Evolutionary conservation across 2,329 filamentous ascomycete genomes (phyloP), one percentile per base, ranked within the genome.

Genomic region (Scedosporium dehoogii): DNA sequence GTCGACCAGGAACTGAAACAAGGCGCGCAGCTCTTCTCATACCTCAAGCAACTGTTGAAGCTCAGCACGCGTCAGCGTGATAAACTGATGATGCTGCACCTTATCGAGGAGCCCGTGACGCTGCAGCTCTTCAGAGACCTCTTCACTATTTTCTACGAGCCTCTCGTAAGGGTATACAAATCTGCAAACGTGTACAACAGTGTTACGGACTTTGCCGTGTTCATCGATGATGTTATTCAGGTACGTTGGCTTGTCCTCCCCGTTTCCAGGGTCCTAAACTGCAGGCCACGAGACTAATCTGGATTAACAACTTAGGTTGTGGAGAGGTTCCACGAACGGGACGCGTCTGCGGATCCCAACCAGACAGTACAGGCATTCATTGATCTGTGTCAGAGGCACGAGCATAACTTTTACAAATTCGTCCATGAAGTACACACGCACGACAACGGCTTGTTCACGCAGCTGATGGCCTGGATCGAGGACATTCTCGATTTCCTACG

Each of bases 71-170:
- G 94, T 58, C 91, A 96, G 71, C 84, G 93, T 58, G 94, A 99
- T 73, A 99, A 99, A 85, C 81, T 87, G 38, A 97, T 96, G 92
- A 97, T 99, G 93, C 80, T 97, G 62, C 85, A 87, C 65, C 87
- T 97, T 69, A 94, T 99, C 60, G 92, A 97, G 75, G 93, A 99
- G 77, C 91, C 94, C 0, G 92, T 93, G n/a, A 97, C 94, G 0
- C 81, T 99, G n/a, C 89, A 96, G 71, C 82, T 99, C 29, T 94
- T 99, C 82, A 86, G 92, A 58, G 94, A 99, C 70, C 82, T 99
- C 25, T 97, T 99, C 73, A 96, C 92, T 41, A 97, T 99, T 72
- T 99, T 99, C 78, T 99, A 99, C 75, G 94, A 99, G 72, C 94
- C 94, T 0, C 85, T 99, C 23, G 91, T 99, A 16, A 85, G 94